phyloP scores from a whole-genome alignment of 331 rosid species.

The Malus hybrid region DNA sequence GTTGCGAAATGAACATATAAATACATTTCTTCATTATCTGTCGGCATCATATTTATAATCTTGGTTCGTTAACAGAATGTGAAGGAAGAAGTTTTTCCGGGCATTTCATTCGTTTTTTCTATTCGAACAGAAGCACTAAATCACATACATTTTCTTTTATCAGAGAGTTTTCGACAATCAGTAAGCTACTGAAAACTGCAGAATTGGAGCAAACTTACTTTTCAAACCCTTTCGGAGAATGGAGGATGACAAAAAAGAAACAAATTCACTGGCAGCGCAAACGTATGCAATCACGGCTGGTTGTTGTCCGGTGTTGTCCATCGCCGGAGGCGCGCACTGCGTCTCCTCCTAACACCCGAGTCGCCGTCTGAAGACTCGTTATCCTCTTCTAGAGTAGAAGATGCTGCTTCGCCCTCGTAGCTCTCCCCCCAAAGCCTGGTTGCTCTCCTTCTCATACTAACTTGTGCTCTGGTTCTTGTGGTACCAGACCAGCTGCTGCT shows the following conservation, averaged over 20 bases:
- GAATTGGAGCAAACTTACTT: constrained; percentile 27
- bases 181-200: neutral
- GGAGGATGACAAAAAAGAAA: neutral
- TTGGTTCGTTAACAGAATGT: neutral
- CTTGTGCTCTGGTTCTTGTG: constrained; percentile 67
- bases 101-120: neutral
- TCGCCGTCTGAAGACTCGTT: constrained; percentile 81
- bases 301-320: constrained; percentile 60
- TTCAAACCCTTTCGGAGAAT: constrained; percentile 8
- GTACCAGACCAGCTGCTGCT: constrained; percentile 61
- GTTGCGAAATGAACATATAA: neutral
- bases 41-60: neutral
- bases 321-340: constrained; percentile 37
- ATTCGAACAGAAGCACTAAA: neutral
- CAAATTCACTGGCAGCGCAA: constrained; percentile 7
- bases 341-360: constrained; percentile 51
- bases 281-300: constrained; percentile 39
- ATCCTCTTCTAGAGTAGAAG: constrained; percentile 68
- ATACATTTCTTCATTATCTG: neutral
- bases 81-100: neutral
- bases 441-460: constrained; percentile 72
- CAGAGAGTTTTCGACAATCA: neutral
- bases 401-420: constrained; percentile 68
- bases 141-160: no score
- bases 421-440: constrained; percentile 75